Conservation (phyloP, 352 stramenopile species). For the Pelagophyceae sp. region DNA sequence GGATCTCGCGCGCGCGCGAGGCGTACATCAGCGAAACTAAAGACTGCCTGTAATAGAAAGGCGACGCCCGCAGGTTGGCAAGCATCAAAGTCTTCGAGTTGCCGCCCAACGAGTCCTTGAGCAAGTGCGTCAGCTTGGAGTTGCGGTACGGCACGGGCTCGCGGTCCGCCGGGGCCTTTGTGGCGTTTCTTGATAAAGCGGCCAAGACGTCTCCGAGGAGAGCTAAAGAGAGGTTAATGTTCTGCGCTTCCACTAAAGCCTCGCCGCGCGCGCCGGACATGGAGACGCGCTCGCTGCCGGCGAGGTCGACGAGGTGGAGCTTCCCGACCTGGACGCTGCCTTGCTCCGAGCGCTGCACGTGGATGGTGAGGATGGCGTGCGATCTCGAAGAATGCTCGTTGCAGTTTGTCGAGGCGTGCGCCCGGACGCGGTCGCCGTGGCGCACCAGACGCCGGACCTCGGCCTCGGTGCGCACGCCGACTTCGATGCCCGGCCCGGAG, state of each 20-base stretch:
- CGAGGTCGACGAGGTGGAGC: slow-evolving; percentile 77
- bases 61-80: slow-evolving; percentile 16
- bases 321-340: slow-evolving; percentile 52
- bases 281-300: slow-evolving; percentile 71
- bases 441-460: slow-evolving; percentile 25
- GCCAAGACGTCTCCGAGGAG: slow-evolving; percentile 75
- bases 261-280: slow-evolving; percentile 68
- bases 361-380: slow-evolving; percentile 78
- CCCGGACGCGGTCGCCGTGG: slow-evolving; percentile 52
- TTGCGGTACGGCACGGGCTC: slow-evolving; percentile 82
- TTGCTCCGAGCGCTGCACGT: slow-evolving; percentile 45
- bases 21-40: slow-evolving; percentile 36
- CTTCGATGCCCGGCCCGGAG: slow-evolving; percentile 16
- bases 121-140: slow-evolving; percentile 89
- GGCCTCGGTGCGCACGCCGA: neutral
- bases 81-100: slow-evolving; percentile 66
- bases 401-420: slow-evolving; percentile 69
- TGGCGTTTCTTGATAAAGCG: slow-evolving; percentile 69
- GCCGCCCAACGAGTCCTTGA: slow-evolving; percentile 72
- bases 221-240: slow-evolving; percentile 47
- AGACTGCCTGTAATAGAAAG: slow-evolving; percentile 26
- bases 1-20: slow-evolving; percentile 30
- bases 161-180: slow-evolving; percentile 12
- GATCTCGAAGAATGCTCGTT: slow-evolving; percentile 78
- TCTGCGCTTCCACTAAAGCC: slow-evolving; percentile 34